These are phyloP conservation scores for Avena insularis DNA, from an alignment of 176 grass and related monocot genomes.

Conservation along the genomic window DNA sequence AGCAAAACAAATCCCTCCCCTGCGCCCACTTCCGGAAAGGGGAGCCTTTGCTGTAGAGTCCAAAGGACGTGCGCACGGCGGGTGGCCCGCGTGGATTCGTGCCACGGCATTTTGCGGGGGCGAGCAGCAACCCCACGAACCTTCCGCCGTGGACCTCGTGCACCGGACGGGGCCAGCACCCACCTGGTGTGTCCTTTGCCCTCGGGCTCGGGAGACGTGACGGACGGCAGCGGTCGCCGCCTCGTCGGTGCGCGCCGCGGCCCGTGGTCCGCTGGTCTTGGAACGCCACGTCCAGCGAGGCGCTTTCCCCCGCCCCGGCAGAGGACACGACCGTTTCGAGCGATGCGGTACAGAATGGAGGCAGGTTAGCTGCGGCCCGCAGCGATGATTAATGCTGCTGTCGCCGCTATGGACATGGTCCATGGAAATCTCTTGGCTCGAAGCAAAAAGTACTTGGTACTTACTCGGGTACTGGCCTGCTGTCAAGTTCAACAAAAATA, in stretches of 20 bases:
- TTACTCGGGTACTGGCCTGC: neutral
- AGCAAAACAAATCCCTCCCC: neutral
- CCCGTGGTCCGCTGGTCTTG: neutral
- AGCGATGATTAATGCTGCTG: conserved; percentile 43
- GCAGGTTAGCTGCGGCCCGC: neutral
- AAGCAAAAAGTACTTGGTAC: neutral
- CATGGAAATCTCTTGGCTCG: neutral
- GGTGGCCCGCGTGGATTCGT: conserved; percentile 31
- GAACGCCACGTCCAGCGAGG: conserved; percentile 31
- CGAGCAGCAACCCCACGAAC: conserved; percentile 26
- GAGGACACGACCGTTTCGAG: neutral
- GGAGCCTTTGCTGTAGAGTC: neutral
- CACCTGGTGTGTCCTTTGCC: neutral
- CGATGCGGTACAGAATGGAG: conserved; percentile 23
- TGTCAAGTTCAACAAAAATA: neutral
- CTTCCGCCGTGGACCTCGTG: conserved; percentile 12
- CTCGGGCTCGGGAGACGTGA: neutral
- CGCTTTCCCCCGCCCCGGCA: neutral
- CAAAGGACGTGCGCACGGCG: conserved; percentile 14
- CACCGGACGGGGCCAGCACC: neutral
- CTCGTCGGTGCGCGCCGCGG: conserved; percentile 20
- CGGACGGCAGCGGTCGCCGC: neutral
- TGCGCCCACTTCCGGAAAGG: neutral
- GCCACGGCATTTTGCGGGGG: conserved; percentile 34
- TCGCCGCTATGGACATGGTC: conserved; percentile 23